Percentiles rank a stretch among this genome's conserved stretches.
Conservation (phyloP, 2,329 filamentous ascomycete genomes). For the Capronia americana region DNA sequence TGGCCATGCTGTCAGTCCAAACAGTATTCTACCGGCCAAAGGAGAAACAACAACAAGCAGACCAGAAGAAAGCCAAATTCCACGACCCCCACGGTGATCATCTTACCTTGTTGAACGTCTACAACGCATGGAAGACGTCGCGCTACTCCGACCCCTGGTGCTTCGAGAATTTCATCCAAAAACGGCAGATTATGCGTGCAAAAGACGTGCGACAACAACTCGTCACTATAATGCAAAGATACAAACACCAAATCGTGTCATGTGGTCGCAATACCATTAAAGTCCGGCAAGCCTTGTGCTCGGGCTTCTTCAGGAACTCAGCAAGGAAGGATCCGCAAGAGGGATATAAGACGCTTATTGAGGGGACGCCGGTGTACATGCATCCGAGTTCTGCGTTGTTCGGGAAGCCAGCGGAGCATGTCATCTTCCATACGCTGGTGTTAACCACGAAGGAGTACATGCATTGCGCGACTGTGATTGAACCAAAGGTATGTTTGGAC, state of each 20-base stretch:
- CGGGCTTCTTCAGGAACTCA: slow-evolving; percentile 93
- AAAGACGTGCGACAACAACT: slow-evolving; percentile 93
- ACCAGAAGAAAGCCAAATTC: slow-evolving; percentile 97
- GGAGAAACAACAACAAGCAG: slow-evolving; percentile 94
- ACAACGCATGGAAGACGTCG: slow-evolving; percentile 92
- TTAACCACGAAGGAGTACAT: slow-evolving; percentile 87
- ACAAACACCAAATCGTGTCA: slow-evolving; percentile 79
- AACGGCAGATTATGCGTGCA: slow-evolving; percentile 82
- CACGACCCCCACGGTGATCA: slow-evolving; percentile 95
- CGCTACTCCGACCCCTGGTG: slow-evolving; percentile 89
- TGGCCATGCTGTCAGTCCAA: slow-evolving; percentile 88
- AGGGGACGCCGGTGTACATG: slow-evolving; percentile 92
- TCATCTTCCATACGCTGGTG: slow-evolving; percentile 77
- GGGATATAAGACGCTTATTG: slow-evolving; percentile 96
- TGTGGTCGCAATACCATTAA: slow-evolving; percentile 87
- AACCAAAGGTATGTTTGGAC: slow-evolving; percentile 69
- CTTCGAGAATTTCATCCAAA: slow-evolving; percentile 97
- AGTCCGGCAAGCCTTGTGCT: slow-evolving; percentile 86
- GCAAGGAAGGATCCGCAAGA: slow-evolving; percentile 95
- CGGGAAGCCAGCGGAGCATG: slow-evolving; percentile 94
- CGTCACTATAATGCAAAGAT: slow-evolving; percentile 90
- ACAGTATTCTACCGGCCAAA: slow-evolving; percentile 94
- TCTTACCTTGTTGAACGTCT: slow-evolving; percentile 92
- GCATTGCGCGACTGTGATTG: slow-evolving; percentile 90
- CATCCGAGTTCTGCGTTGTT: slow-evolving; percentile 92